Conservation (phyloP, 495 filamentous ascomycete species). For the Penicillium pancosmium region DNA sequence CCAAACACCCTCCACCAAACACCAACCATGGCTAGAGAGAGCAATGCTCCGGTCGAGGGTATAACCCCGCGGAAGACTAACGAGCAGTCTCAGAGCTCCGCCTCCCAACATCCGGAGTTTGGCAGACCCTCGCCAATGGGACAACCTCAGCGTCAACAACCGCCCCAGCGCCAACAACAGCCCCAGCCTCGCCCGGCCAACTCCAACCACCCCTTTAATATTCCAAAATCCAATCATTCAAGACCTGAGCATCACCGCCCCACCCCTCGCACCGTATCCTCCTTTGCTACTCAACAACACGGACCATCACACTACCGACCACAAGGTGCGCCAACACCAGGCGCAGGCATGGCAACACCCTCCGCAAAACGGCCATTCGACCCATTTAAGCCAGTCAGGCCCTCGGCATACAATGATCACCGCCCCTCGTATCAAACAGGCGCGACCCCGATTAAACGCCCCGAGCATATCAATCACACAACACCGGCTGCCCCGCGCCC, state of each 20-base stretch:
- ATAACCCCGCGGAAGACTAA: conserved; percentile 36
- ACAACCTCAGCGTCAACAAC: conserved; percentile 41
- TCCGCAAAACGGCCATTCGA: conserved; percentile 38
- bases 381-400: conserved; percentile 47
- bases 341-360: conserved; percentile 20
- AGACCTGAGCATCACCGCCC: conserved; percentile 54
- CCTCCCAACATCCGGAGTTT: conserved; percentile 54
- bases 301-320: conserved; percentile 27
- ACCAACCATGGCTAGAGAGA: conserved; percentile 46
- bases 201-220: conserved; percentile 52
- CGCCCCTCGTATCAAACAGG: conserved; percentile 30
- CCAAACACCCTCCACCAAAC: not conserved
- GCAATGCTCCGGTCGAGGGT: conserved; percentile 38
- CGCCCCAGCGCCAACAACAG: conserved; percentile 38
- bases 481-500: conserved; percentile 43
- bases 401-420: conserved; percentile 43
- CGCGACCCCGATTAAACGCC: conserved; percentile 48
- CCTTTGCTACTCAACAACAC: conserved; percentile 18
- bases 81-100: conserved; percentile 27
- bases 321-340: conserved; percentile 20
- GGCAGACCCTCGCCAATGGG: conserved; percentile 59
- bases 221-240: conserved; percentile 50
- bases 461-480: conserved; percentile 43
- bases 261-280: conserved; percentile 22
- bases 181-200: conserved; percentile 36